A percentile compares a stretch with the other conserved stretches of the same genome.
These are phyloP conservation scores for Hypoxylon rubiginosum DNA, from an alignment of 2,329 filamentous ascomycete species.

Conservation along the genomic window DNA sequence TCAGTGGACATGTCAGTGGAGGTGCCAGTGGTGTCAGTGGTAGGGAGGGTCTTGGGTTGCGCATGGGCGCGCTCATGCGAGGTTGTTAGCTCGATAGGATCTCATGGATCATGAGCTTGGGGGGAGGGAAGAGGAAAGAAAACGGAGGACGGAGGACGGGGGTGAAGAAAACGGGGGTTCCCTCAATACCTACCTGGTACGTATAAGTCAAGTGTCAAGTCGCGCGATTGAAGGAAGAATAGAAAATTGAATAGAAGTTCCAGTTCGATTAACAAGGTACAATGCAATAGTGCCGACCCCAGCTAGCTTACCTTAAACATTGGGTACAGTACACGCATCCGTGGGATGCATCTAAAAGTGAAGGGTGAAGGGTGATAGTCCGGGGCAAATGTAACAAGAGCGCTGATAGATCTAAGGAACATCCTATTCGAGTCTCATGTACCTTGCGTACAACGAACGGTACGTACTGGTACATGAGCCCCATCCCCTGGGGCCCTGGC, in stretches of 20 bases:
- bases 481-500: constrained; percentile 21
- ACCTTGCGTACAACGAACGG: constrained; percentile 27
- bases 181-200: not conserved
- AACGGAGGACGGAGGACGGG: no score
- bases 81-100: constrained; percentile 28
- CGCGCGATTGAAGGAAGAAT: constrained; percentile 40
- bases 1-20: no score
- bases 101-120: constrained; percentile 25
- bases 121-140: not conserved
- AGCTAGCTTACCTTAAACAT: constrained; percentile 33
- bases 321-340: constrained; percentile 20
- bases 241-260: constrained; percentile 30
- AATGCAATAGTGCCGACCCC: constrained; percentile 20
- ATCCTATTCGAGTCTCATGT: constrained; percentile 35
- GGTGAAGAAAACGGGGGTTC: not conserved
- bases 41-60: constrained; percentile 4
- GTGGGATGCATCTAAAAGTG: constrained; percentile 10
- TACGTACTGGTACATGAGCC: constrained; percentile 39
- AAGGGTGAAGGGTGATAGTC: constrained; percentile 35
- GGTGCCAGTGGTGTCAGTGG: no score
- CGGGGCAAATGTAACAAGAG: constrained; percentile 42
- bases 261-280: constrained; percentile 24
- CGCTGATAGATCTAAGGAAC: constrained; percentile 40
- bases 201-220: constrained; percentile 1
- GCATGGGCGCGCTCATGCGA: constrained; percentile 15